These are phyloP conservation scores for Purpureocillium lavendulum DNA, from an alignment of 2,329 filamentous ascomycete species.

Conservation along the genomic window DNA sequence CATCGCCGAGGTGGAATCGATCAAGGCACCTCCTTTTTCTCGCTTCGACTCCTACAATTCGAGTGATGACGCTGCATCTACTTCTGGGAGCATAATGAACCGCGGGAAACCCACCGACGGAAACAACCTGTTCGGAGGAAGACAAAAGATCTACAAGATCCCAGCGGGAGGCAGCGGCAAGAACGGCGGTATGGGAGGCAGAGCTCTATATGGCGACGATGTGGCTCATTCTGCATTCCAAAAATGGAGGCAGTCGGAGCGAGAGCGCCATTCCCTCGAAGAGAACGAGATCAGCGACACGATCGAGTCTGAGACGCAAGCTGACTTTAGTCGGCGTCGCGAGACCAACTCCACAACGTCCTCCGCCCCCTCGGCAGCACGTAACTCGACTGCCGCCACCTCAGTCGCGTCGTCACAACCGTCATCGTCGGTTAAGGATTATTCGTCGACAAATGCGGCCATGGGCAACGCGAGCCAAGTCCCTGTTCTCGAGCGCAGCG, in stretches of 20 bases:
- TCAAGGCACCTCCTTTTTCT: conserved; percentile 52
- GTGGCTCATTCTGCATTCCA: conserved; percentile 78
- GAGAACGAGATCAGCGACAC: conserved; percentile 26
- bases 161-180: conserved; percentile 40
- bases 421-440: conserved; percentile 42
- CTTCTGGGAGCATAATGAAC: conserved; percentile 68
- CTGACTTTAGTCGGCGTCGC: conserved; percentile 64
- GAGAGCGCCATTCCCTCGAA: conserved; percentile 39
- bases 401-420: conserved; percentile 69
- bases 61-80: conserved; percentile 64
- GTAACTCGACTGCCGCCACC: conserved; percentile 80
- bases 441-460: conserved; percentile 29
- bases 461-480: conserved; percentile 27
- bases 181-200: conserved; percentile 50
- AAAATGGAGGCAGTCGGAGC: conserved; percentile 57
- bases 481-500: conserved; percentile 50
- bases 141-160: conserved; percentile 93
- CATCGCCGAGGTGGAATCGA: conserved; percentile 85
- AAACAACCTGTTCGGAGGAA: conserved; percentile 87
- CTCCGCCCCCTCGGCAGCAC: conserved; percentile 54
- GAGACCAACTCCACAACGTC: conserved; percentile 85
- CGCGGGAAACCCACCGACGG: conserved; percentile 77
- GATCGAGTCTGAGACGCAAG: conserved; percentile 39
- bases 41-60: conserved; percentile 58
- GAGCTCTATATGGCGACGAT: conserved; percentile 79